Conservation (phyloP, 768 basidiomycete species). For the Trametes cinnabarina region DNA sequence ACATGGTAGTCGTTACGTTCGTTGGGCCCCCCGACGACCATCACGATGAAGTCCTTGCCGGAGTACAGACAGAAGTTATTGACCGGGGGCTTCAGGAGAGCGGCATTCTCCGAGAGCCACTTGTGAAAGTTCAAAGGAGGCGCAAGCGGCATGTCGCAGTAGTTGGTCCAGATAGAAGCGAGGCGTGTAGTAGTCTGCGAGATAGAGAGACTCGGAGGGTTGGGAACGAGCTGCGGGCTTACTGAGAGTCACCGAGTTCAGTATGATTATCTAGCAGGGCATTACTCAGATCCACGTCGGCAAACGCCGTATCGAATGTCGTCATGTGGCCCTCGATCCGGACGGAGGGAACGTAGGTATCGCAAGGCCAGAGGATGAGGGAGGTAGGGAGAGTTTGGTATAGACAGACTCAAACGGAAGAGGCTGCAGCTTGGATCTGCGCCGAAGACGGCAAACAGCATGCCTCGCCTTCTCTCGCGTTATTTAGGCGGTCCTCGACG, state of each 20-base stretch:
- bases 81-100: slow-evolving; percentile 86
- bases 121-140: slow-evolving; percentile 86
- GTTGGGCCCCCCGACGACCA: slow-evolving; percentile 96
- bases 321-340: no score
- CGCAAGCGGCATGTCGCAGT: slow-evolving; percentile 64
- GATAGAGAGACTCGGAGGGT: background rate
- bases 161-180: background rate
- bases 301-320: slow-evolving; percentile 8
- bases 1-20: slow-evolving; percentile 92
- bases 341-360: no score
- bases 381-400: no score
- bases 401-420: no score
- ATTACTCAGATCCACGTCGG: slow-evolving; percentile 15
- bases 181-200: background rate
- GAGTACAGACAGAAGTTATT: slow-evolving; percentile 86
- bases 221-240: no score
- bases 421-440: background rate
- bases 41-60: slow-evolving; percentile 87
- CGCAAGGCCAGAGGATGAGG: no score
- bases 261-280: background rate
- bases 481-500: no score
- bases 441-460: background rate
- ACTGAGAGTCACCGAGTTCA: no score
- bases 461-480: no score
- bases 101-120: slow-evolving; percentile 82